Evolutionary conservation across 768 basidiomycete species (phyloP).

Genomic region (Panaeolus cyanescens): DNA sequence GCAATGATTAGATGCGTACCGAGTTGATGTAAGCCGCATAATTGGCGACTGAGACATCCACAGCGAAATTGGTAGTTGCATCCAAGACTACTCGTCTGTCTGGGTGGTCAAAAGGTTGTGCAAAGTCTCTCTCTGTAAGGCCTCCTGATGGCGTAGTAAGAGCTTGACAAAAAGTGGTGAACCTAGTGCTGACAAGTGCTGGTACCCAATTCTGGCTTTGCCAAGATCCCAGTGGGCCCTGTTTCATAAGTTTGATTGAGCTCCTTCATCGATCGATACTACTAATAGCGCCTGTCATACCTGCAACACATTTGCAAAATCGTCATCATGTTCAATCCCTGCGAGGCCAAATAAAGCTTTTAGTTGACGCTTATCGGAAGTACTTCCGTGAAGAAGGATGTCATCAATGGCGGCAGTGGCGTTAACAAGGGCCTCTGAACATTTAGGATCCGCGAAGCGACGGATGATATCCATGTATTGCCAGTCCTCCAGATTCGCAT

Average conservation of each 20-base stretch:
- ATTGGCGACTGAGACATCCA: conserved; percentile 65
- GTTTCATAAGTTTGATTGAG: not conserved
- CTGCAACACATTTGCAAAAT: conserved; percentile 71
- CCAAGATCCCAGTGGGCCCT: conserved; percentile 72
- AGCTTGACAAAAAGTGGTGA: conserved; percentile 67
- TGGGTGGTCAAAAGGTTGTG: conserved; percentile 49
- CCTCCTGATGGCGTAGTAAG: conserved; percentile 47
- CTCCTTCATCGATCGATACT: too few relatives aligned
- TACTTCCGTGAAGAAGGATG: conserved; percentile 46
- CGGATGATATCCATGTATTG: conserved; percentile 87
- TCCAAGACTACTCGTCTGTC: conserved; percentile 49
- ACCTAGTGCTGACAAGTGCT: conserved; percentile 54
- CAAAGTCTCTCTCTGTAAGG: conserved; percentile 24
- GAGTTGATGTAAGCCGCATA: conserved; percentile 79
- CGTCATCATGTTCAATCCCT: conserved; percentile 70
- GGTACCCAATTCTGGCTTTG: conserved; percentile 90
- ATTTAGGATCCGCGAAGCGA: conserved; percentile 60
- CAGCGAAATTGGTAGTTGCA: conserved; percentile 35
- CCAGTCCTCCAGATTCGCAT: conserved; percentile 79
- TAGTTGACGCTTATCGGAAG: conserved; percentile 45
- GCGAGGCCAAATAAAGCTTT: conserved; percentile 79
- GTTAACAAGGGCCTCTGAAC: conserved; percentile 57
- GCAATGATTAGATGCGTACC: conserved; percentile 33
- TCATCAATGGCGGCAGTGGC: conserved; percentile 61
- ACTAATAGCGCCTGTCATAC: conserved; percentile 39